Conservation (phyloP, 495 filamentous ascomycete genomes). For the Lophiotrema nucula region DNA sequence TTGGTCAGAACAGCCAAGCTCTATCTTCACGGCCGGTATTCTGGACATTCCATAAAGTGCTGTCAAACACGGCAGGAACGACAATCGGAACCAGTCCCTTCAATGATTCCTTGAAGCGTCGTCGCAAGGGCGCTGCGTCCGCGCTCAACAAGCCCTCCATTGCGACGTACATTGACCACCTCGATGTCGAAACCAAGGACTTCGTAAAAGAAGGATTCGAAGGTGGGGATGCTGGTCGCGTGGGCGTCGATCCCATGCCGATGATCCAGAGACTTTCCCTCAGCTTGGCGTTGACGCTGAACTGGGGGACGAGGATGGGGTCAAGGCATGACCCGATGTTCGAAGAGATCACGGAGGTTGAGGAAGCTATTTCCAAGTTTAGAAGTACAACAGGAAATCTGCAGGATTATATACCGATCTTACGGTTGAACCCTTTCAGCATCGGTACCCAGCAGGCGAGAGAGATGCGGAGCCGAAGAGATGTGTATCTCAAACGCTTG, state of each 20-base stretch:
- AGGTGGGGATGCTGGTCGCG: constrained; percentile 53
- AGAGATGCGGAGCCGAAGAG: constrained; percentile 58
- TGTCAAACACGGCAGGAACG: constrained; percentile 62
- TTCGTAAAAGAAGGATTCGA: constrained; percentile 59
- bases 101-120: constrained; percentile 60
- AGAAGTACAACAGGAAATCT: constrained; percentile 61
- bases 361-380: constrained; percentile 59
- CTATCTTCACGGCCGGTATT: constrained; percentile 60
- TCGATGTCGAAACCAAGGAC: constrained; percentile 60
- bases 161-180: constrained; percentile 58
- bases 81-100: constrained; percentile 67
- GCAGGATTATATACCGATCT: constrained; percentile 63
- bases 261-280: constrained; percentile 60
- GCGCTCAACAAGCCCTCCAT: constrained; percentile 63
- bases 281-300: constrained; percentile 59
- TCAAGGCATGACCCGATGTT: constrained; percentile 59
- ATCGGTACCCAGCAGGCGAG: constrained; percentile 51
- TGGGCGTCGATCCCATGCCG: constrained; percentile 58
- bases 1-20: constrained; percentile 56
- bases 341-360: constrained; percentile 62
- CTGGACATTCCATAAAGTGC: constrained; percentile 66
- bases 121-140: constrained; percentile 62
- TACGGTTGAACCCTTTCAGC: constrained; percentile 59
- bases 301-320: constrained; percentile 61
- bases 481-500: constrained; percentile 56